phyloP scores from a whole-genome alignment of 768 basidiomycete genomes.

The Pulveroboletus sp. region DNA sequence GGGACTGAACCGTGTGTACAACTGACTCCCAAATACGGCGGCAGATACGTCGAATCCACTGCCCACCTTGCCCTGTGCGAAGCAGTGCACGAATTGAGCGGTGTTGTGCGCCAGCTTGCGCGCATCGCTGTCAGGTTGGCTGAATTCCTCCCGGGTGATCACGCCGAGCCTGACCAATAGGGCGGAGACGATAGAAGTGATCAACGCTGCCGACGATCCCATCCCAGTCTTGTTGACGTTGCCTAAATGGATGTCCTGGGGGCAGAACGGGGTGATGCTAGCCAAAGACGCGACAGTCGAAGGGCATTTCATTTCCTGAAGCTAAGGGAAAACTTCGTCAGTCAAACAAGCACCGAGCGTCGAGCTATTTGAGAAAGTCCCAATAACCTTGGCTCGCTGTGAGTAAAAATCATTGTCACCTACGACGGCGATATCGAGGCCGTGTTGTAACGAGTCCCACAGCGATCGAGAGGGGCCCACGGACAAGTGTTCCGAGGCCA shows the following conservation, averaged over 20 bases:
- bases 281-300: constrained; percentile 59
- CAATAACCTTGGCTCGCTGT: constrained; percentile 71
- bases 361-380: not conserved
- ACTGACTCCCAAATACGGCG: constrained; percentile 90
- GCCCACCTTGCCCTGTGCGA: constrained; percentile 97
- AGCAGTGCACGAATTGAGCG: constrained; percentile 91
- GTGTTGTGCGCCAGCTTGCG: constrained; percentile 80
- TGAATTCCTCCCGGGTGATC: constrained; percentile 49
- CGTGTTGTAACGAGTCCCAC: constrained; percentile 40
- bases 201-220: constrained; percentile 94
- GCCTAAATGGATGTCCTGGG: constrained; percentile 60
- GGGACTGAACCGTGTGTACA: constrained; percentile 86
- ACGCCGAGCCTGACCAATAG: constrained; percentile 73
- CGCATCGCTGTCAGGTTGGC: constrained; percentile 39
- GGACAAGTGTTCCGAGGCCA: constrained; percentile 49
- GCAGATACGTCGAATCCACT: constrained; percentile 96
- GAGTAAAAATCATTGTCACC: constrained; percentile 99
- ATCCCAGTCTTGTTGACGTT: constrained; percentile 98
- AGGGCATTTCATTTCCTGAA: constrained; percentile 57
- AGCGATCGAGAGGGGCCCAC: constrained; percentile 39
- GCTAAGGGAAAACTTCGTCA: constrained; percentile 37
- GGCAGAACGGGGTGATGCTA: constrained; percentile 70
- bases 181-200: constrained; percentile 88
- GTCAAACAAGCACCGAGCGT: not conserved
- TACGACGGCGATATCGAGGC: constrained; percentile 74